Base-by-base conservation (phyloP, 2,329 filamentous ascomycete genomes). In the Ceratocystis cacaofunesta region DNA sequence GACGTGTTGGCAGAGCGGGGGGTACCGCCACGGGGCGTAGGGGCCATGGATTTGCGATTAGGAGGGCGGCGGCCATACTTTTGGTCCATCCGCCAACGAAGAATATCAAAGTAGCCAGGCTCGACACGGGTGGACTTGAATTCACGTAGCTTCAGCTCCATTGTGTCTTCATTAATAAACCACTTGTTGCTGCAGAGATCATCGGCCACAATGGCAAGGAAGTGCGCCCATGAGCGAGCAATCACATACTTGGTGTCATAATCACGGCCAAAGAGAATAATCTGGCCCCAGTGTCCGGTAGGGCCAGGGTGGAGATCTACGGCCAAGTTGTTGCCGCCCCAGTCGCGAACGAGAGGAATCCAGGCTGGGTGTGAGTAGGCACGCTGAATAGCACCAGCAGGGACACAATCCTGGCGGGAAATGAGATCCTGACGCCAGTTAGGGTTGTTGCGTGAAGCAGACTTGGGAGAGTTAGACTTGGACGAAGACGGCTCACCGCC, bases 211-310 rank as follows among this genome's bases (percentile, higher is more conserved):
- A 86, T 83, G 62, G 91, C 91, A 22, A 99, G 77, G 73, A 99
- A 92, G 8, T 87, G 83, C 17, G 86, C 84, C 94, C 94, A 99
- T 0, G 92, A 97, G 68, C 89, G 85, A 36, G 94, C 89, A 66
- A 99, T 83, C 5, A 99, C 94, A 73, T 96, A 99, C 78, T 99
- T 99, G 76, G 90, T 96, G 74, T 99, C 94, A 76, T 96, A 99
- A 77, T 99, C 94, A 68, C 94, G 90, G 62, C 94, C 94, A 74
- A 95, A 96, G 68, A 99, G 82, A 71, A 99, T 96, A 69, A 99
- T 85, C 74, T 99, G 94, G 64, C 94, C 94, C 92, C 94, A 99
- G 74, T 86, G 88, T 48, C 94, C 94, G 60, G 84, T 83, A 8
- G 92, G 90, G 1, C 94, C 94, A 25, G 94, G 94, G 5, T 92